Percentiles rank a stretch among this genome's conserved stretches.
These are phyloP conservation scores for Pseudocercospora pini-densiflorae DNA, from an alignment of 2,329 filamentous ascomycete species.

Conservation along the genomic window DNA sequence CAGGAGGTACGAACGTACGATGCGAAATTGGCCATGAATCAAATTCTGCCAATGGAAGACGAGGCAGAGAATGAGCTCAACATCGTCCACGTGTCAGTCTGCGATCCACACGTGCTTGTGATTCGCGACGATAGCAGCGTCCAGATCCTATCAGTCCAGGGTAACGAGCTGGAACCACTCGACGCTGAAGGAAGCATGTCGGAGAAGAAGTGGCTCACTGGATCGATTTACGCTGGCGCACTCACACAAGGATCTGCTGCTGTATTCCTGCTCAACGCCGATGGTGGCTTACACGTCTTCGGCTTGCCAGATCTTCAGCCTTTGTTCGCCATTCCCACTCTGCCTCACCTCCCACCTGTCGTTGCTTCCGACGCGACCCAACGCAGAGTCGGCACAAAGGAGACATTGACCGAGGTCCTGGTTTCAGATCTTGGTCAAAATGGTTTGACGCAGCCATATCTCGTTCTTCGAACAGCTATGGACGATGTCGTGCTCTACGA, in stretches of 20 bases:
- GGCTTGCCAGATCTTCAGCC: slow-evolving; percentile 74
- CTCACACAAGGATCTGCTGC: slow-evolving; percentile 60
- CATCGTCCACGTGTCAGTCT: slow-evolving; percentile 79
- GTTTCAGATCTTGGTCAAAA: slow-evolving; percentile 84
- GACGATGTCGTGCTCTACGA: slow-evolving; percentile 89
- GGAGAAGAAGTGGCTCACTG: slow-evolving; percentile 76
- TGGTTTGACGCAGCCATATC: slow-evolving; percentile 71
- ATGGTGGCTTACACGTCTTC: slow-evolving; percentile 76
- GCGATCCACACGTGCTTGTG: slow-evolving; percentile 83
- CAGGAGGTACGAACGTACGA: slow-evolving; percentile 91
- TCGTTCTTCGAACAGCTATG: slow-evolving; percentile 77
- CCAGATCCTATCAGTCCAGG: slow-evolving; percentile 72
- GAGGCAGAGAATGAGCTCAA: slow-evolving; percentile 80
- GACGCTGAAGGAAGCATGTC: slow-evolving; percentile 67
- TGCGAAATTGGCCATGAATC: slow-evolving; percentile 84
- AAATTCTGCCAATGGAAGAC: slow-evolving; percentile 91
- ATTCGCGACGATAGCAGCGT: slow-evolving; percentile 82
- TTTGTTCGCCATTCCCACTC: slow-evolving; percentile 74
- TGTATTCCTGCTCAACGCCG: slow-evolving; percentile 75
- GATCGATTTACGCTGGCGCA: slow-evolving; percentile 77
- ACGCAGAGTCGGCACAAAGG: slow-evolving; percentile 72
- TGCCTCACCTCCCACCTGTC: slow-evolving; percentile 77
- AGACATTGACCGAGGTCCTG: slow-evolving; percentile 76
- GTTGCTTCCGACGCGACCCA: slow-evolving; percentile 73
- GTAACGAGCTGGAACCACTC: slow-evolving; percentile 67